These are phyloP conservation scores for Sideroxylon spinosum DNA, from an alignment of 179 eudicot genomes.

Conservation along the genomic window DNA sequence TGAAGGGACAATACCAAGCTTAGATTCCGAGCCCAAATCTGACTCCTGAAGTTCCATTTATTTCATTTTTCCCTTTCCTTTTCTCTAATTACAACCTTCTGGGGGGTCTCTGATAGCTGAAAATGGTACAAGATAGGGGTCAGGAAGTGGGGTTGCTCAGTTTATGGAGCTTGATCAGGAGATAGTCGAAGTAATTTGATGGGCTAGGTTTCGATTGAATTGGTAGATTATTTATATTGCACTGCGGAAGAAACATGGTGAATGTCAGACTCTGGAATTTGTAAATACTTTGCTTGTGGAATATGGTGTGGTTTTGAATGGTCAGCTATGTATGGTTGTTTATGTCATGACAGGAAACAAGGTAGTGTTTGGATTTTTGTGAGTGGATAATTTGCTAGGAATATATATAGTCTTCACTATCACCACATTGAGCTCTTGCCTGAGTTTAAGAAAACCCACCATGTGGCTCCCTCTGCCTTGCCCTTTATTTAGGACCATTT, in stretches of 20 bases:
- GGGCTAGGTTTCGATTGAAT: not conserved
- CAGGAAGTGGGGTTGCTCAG: not conserved
- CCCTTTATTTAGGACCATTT: not conserved
- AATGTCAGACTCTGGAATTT: conserved; percentile 31
- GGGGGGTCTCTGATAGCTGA: not conserved
- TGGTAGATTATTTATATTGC: not conserved
- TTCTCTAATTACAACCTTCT: not conserved
- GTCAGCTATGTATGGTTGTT: not conserved
- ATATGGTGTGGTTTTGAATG: conserved; percentile 9
- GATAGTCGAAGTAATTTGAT: conserved; percentile 17
- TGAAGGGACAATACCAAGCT: conserved; percentile 34
- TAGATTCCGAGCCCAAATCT: conserved; percentile 42
- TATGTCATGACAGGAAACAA: no score
- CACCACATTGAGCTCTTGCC: not conserved
- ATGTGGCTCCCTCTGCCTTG: not conserved
- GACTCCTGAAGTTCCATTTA: conserved; percentile 15
- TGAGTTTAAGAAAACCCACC: not conserved
- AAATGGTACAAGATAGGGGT: not conserved
- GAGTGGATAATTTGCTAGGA: not conserved
- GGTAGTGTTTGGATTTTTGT: not conserved
- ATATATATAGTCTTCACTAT: not conserved
- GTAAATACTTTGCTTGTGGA: conserved; percentile 32
- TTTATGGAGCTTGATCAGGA: conserved; percentile 17
- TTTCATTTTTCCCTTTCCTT: not conserved
- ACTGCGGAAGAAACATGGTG: not conserved